Percentiles rank a stretch among this genome's conserved stretches.
These are phyloP conservation scores for Fusarium mundagurra DNA, from an alignment of 2,329 filamentous ascomycete genomes.

Conservation along the genomic window DNA sequence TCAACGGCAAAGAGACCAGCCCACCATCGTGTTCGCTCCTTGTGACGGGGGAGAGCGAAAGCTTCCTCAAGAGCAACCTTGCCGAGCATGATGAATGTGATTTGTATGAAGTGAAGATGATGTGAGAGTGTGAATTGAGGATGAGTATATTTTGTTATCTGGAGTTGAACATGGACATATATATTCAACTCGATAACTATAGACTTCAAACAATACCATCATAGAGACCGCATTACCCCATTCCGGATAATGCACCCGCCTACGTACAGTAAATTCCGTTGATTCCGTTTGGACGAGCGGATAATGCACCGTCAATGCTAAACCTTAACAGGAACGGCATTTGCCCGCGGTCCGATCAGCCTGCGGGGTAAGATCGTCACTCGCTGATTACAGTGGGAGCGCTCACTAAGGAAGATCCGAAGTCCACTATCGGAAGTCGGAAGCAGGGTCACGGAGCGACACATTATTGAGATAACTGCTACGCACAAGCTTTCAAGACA, in stretches of 20 bases:
- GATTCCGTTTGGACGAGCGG: conserved; percentile 14
- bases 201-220: not conserved
- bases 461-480: not conserved
- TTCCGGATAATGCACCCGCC: conserved; percentile 22
- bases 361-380: conserved; percentile 23
- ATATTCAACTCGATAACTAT: not conserved
- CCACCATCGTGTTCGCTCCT: conserved; percentile 69
- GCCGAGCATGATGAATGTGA: conserved; percentile 58
- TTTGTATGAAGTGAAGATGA: not conserved
- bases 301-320: conserved; percentile 14
- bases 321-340: not conserved
- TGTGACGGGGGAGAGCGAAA: conserved; percentile 67
- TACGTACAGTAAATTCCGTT: not conserved
- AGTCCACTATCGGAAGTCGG: conserved; percentile 26
- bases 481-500: not conserved
- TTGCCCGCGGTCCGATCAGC: conserved; percentile 14
- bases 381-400: not conserved
- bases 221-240: not conserved
- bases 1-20: conserved; percentile 68
- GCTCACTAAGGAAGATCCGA: conserved; percentile 4
- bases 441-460: conserved; percentile 11
- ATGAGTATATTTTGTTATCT: not conserved
- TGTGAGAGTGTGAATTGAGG: not conserved
- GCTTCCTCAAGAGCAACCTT: conserved; percentile 72
- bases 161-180: not conserved